Evolutionary conservation across 148 eudicot species (phyloP), one percentile per base, ranked within the genome.

Genomic region (Amaranthus palmeri): DNA sequence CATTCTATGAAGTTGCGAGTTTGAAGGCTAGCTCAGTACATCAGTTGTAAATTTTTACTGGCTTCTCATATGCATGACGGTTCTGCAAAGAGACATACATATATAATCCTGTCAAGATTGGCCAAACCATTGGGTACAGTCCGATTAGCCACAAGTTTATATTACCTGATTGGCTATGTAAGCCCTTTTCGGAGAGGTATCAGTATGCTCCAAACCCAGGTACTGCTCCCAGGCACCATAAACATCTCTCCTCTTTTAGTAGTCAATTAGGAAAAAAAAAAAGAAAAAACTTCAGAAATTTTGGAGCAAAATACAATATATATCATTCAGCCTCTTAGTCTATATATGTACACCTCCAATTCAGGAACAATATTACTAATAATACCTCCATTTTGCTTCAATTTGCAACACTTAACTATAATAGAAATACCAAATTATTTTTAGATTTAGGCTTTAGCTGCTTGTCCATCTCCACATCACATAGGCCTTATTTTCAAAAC

Each of bases 201-300:
- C 93, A 67, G 87, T 67, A 77, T 95, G 98, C 74, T 95, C 98
- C 81, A 95, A 79, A n/a, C 98, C 98, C 61, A 95, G 83, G 82
- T 86, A 89, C 72, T 91, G 97, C 86, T 91, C 97, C 97, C 98
- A 91, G 9, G 90, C 90, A 81, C 98, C 93, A 73, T 91, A 86
- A 44, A 84, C 88, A 76, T 84, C 88, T 77, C 85, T 88, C 79
- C 85, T 79, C 98, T 95, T 78, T 13, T 49, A 79, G 14, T 25
- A 52, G 36, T 41, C 48, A 63, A 6, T 41, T 5, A 67, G 36
- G 10, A 14, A 48, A 51, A 50, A 69, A 69, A 18, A 17, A 66
- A 45, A 56, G 42, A 3, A 51, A 7, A 4, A 46, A 44, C 53
- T 18, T 67, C 4, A 3, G 14, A 48, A 47, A 45, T 6, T 8